phyloP scores from a whole-genome alignment of 257 asterid species.

The Mitragyna speciosa region DNA sequence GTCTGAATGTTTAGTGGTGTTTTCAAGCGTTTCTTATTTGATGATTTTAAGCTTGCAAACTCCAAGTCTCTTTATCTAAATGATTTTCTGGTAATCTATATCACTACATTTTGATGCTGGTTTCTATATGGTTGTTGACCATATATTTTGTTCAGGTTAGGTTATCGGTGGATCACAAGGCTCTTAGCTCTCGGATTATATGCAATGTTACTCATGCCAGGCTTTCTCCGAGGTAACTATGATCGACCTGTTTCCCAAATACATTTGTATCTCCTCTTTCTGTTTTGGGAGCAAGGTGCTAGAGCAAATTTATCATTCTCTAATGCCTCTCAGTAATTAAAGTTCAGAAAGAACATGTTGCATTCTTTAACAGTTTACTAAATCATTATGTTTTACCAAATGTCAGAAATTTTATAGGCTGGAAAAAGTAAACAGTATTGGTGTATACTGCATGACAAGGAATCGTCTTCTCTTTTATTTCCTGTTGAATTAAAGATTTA shows the following conservation, averaged over 20 bases:
- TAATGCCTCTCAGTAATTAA: neutral
- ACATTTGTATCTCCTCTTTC: neutral
- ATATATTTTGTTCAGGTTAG: constrained; percentile 71
- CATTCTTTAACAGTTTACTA: neutral
- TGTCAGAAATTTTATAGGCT: neutral
- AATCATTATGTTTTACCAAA: neutral
- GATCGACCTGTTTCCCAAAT: neutral
- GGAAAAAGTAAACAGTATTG: neutral
- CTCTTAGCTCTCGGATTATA: constrained; percentile 76
- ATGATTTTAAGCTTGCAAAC: neutral
- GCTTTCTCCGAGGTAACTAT: constrained; percentile 82
- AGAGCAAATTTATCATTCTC: neutral
- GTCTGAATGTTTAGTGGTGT: neutral
- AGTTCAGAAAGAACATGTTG: neutral
- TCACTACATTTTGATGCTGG: neutral
- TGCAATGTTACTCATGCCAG: constrained; percentile 95
- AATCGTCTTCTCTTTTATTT: neutral
- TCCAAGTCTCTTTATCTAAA: neutral
- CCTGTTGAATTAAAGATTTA: neutral
- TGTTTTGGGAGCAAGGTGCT: neutral
- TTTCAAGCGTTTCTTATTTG: neutral
- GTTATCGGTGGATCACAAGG: constrained; percentile 91
- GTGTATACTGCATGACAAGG: neutral
- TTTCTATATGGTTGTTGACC: constrained; percentile 31
- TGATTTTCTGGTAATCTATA: neutral